Evolutionary conservation across 768 basidiomycete genomes (phyloP).

Genomic region (Xerocomus brunneocitrinus): DNA sequence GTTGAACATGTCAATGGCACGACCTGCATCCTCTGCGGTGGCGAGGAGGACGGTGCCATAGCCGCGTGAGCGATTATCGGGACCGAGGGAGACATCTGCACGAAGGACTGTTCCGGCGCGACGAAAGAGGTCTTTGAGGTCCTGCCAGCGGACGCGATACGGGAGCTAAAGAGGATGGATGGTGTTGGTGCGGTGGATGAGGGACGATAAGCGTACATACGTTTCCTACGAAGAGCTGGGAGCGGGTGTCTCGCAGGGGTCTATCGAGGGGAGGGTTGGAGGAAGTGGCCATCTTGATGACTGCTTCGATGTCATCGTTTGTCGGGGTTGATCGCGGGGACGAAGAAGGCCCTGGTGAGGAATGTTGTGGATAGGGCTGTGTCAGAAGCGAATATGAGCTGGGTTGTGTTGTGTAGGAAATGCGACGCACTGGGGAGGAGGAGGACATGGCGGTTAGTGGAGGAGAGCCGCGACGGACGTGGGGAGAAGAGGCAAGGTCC

Average conservation of each 20-base stretch:
- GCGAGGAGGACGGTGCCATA: constrained; percentile 94
- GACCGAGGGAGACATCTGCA: constrained; percentile 73
- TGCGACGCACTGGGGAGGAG: constrained; percentile 3
- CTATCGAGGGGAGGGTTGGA: constrained; percentile 50
- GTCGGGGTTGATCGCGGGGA: constrained; percentile 38
- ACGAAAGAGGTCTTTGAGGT: constrained; percentile 96
- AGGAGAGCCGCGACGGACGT: neutral
- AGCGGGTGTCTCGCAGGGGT: constrained; percentile 75
- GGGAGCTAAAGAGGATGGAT: constrained; percentile 62
- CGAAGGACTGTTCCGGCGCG: constrained; percentile 87
- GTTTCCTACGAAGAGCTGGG: constrained; percentile 95
- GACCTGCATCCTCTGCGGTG: constrained; percentile 88
- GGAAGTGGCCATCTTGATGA: constrained; percentile 88
- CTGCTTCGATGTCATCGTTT: constrained; percentile 86
- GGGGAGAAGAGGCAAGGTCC: constrained; percentile 9
- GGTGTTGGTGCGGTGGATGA: neutral
- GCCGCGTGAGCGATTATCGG: constrained; percentile 89
- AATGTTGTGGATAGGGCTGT: neutral
- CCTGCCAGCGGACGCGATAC: constrained; percentile 97
- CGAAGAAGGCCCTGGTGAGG: constrained; percentile 6
- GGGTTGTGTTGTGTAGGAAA: neutral
- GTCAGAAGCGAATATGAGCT: constrained; percentile 9
- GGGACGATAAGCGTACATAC: constrained; percentile 42
- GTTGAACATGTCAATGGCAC: constrained; percentile 95
- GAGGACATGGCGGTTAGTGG: constrained; percentile 11